Base-by-base conservation (phyloP, 352 stramenopile genomes). In the Globisporangium recalcitrans region DNA sequence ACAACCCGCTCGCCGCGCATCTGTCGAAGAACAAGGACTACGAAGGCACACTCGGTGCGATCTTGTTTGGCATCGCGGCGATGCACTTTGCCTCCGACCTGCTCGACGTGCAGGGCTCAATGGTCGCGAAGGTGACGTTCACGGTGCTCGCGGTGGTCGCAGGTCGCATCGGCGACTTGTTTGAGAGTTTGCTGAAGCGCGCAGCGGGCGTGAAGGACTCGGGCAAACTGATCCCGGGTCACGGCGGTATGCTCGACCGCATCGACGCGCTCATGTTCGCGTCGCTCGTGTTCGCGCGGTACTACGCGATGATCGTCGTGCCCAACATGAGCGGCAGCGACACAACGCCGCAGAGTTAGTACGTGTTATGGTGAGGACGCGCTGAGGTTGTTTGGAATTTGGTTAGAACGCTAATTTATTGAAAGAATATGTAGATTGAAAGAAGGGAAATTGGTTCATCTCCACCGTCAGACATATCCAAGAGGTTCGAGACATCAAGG, bases 21-120 rank as follows among this genome's bases (percentile, higher is more conserved):
- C 65, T 97, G 31, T 97, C 88, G 49, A 96, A 96, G 36, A 98
- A 98, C 77, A 98, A 98, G 68, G 96, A 97, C 52, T 89, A 98
- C 22, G 96, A 98, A 78, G 96, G 96, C 55, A 91, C 96, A 22
- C 64, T 98, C 31, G 93, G 87, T 9, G 96, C 93, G 21, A 77
- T 87, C 26, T 22, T 94, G 0, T 87, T 88, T 16, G 91, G 87
- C 21, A 52, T 98, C 22, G 87, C 87, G 11, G 87, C 94, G 3
- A 97, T 95, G 77, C 76, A 96, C 46, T 78, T 98, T 51, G 82
- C 72, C 14, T 82, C 76, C 0, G 54, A 78, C 21, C 26, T 91
- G 22, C 96, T 95, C 52, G 70, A 76, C 42, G 64, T 97, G 0
- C 82, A 86, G 10, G 95, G 93, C 7, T 78, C 84, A 1, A 64